A percentile compares a stretch with the other conserved stretches of the same genome.
phyloP scores from a whole-genome alignment of 2,329 filamentous ascomycete species.

The Corinectria fuckeliana region DNA sequence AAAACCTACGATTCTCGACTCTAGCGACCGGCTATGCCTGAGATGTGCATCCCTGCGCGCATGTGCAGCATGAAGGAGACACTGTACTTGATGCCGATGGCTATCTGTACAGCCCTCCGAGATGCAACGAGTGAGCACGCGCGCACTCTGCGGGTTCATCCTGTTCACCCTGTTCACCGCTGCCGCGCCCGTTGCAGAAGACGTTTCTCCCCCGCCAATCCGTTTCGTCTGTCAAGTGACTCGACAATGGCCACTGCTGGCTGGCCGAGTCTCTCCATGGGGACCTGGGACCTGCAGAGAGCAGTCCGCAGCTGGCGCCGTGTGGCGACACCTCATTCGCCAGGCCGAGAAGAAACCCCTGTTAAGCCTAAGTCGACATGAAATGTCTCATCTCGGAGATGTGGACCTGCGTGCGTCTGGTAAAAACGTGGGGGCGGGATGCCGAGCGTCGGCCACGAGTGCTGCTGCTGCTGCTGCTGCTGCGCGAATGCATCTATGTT shows the following conservation, averaged over 20 bases:
- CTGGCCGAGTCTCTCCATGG: neutral
- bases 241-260: constrained; percentile 9
- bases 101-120: neutral
- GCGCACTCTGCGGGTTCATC: constrained; percentile 8
- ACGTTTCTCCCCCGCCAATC: neutral
- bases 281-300: constrained; percentile 19
- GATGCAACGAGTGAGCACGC: neutral
- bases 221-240: constrained; percentile 6
- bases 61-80: neutral
- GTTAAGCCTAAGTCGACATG: constrained; percentile 17
- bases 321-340: constrained; percentile 38
- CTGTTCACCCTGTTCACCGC: constrained; percentile 17
- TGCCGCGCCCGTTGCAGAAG: neutral
- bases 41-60: neutral
- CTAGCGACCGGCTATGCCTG: neutral
- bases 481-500: neutral
- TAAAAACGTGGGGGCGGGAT: constrained; percentile 14
- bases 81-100: neutral
- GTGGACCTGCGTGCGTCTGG: neutral
- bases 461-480: neutral
- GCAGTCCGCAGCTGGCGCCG: constrained; percentile 31
- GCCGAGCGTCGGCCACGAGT: constrained; percentile 27
- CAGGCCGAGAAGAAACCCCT: too few relatives aligned
- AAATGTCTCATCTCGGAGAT: constrained; percentile 1
- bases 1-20: neutral